phyloP scores from a whole-genome alignment of 2,329 filamentous ascomycete genomes.

The Fonsecaea nubica region DNA sequence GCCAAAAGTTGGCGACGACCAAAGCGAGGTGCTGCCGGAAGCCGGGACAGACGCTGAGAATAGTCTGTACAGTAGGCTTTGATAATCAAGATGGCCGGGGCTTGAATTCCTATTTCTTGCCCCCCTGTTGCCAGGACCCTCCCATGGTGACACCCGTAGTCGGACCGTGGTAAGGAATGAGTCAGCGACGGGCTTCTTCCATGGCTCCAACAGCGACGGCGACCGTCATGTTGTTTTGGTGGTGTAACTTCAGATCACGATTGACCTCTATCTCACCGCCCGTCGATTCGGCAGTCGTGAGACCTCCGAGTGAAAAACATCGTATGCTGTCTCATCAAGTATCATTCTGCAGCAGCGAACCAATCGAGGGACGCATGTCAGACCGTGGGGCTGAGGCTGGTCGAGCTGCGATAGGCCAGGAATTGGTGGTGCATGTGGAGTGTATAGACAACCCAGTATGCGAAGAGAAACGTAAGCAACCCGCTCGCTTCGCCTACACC shows the following conservation, averaged over 20 bases:
- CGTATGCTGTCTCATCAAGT: slow-evolving; percentile 13
- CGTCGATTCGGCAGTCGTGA: neutral
- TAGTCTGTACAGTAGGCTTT: slow-evolving; percentile 6
- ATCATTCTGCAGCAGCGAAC: neutral
- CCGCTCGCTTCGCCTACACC: slow-evolving; percentile 8
- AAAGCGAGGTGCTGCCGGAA: neutral
- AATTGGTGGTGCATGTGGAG: neutral
- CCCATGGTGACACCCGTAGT: neutral
- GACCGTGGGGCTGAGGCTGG: neutral
- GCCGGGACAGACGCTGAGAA: slow-evolving; percentile 3
- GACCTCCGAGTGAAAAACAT: neutral
- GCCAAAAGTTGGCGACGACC: neutral
- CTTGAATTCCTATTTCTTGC: slow-evolving; percentile 1
- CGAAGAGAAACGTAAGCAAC: slow-evolving; percentile 7
- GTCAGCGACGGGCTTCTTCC: neutral
- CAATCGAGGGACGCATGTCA: neutral
- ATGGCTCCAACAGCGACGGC: neutral
- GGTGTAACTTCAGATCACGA: slow-evolving; percentile 1
- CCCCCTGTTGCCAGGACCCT: neutral
- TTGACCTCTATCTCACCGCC: slow-evolving; percentile 1
- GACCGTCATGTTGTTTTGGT: neutral
- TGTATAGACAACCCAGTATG: slow-evolving; percentile 10
- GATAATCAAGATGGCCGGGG: slow-evolving; percentile 10
- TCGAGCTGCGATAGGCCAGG: slow-evolving; percentile 1
- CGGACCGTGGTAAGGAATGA: neutral